Evolutionary conservation across 2,329 filamentous ascomycete genomes (phyloP).

Genomic region (Myriangium duriaei): DNA sequence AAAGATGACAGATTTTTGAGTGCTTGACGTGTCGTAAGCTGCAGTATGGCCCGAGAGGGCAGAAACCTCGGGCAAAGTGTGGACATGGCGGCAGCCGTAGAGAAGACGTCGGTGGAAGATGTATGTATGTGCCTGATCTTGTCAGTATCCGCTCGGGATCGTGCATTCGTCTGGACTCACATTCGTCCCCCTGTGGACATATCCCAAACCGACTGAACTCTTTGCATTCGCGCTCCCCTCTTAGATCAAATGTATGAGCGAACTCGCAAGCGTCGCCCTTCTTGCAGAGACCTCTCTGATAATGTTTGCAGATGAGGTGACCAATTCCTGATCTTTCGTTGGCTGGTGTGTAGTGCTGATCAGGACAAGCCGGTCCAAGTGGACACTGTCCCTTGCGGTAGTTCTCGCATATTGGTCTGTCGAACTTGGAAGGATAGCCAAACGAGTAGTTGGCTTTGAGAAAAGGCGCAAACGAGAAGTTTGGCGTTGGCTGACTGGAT

Average conservation of each 20-base stretch:
- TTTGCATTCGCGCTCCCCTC: conserved; percentile 97
- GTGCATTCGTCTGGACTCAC: conserved; percentile 35
- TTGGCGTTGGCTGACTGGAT: conserved; percentile 15
- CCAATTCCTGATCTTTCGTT: conserved; percentile 21
- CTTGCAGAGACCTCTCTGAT: conserved; percentile 92
- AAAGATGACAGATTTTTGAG: conserved; percentile 62
- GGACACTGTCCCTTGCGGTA: conserved; percentile 81
- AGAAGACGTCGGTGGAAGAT: conserved; percentile 53
- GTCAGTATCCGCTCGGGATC: neutral
- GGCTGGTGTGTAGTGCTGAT: conserved; percentile 57
- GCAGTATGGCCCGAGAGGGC: conserved; percentile 75
- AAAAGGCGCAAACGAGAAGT: conserved; percentile 23
- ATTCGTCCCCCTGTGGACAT: conserved; percentile 94
- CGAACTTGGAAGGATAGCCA: conserved; percentile 23
- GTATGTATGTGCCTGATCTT: conserved; percentile 20
- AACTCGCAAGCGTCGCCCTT: conserved; percentile 97
- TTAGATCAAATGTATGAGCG: conserved; percentile 93
- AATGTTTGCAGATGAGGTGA: conserved; percentile 93
- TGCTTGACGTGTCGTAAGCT: conserved; percentile 79
- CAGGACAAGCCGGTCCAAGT: conserved; percentile 68
- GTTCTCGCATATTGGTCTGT: conserved; percentile 63
- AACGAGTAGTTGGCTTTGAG: conserved; percentile 20
- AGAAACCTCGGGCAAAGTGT: conserved; percentile 82
- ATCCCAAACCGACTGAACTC: conserved; percentile 90
- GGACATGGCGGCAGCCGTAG: conserved; percentile 58